Conservation (phyloP, 352 stramenopile genomes). For the Phytopythium litorale region DNA sequence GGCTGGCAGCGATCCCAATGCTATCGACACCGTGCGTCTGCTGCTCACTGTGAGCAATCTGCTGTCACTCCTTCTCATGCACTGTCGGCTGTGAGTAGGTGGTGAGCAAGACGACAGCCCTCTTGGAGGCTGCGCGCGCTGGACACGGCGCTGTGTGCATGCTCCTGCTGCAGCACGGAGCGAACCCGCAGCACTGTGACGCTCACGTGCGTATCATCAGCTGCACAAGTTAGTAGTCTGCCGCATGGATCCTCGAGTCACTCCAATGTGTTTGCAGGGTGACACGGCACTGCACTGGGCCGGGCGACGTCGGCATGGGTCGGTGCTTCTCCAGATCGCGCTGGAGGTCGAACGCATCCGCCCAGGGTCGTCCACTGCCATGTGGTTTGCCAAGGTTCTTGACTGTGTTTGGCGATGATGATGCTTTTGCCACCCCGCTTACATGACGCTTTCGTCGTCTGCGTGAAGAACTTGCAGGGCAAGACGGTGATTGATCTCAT, state of each 20-base stretch:
- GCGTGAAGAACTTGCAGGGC: constrained; percentile 52
- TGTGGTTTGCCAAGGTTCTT: constrained; percentile 53
- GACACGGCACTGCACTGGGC: constrained; percentile 77
- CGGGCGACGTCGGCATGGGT: constrained; percentile 41
- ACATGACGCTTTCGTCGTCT: background rate
- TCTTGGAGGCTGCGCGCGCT: constrained; percentile 58
- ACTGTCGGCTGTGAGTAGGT: constrained; percentile 17
- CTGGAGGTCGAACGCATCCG: constrained; percentile 31
- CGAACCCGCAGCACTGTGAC: constrained; percentile 36
- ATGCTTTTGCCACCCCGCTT: background rate
- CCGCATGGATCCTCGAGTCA: background rate
- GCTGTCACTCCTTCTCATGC: background rate
- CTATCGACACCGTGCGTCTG: constrained; percentile 42
- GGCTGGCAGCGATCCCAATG: constrained; percentile 42
- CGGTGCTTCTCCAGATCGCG: constrained; percentile 44
- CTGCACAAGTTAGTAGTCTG: background rate
- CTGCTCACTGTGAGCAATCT: background rate
- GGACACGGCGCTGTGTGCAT: constrained; percentile 46
- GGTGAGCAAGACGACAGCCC: constrained; percentile 41
- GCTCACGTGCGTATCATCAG: constrained; percentile 24
- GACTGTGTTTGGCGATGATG: background rate
- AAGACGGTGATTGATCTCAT: constrained; percentile 48
- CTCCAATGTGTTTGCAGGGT: constrained; percentile 20
- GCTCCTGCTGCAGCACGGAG: constrained; percentile 41
- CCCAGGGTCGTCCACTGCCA: constrained; percentile 13